Evolutionary conservation across 2,329 filamentous ascomycete species (phyloP).

Genomic region (Aspergillus pseudoterreus): DNA sequence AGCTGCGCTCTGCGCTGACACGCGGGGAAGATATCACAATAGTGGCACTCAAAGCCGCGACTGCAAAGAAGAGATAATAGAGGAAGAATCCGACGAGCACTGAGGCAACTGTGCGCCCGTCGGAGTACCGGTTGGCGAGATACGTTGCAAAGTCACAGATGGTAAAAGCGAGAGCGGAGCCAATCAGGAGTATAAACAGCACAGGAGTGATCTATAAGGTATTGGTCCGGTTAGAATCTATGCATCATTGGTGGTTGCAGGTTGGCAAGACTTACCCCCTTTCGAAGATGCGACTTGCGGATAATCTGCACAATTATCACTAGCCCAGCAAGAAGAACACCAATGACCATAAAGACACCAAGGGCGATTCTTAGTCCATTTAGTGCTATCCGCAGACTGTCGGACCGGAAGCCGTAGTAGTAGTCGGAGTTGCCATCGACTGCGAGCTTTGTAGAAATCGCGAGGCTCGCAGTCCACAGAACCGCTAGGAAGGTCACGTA

Average conservation of each 20-base stretch:
- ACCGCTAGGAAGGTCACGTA: not conserved
- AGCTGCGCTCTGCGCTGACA: not conserved
- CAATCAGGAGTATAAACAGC: not conserved
- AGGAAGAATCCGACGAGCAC: not conserved
- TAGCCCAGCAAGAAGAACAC: not conserved
- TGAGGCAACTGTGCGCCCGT: not conserved
- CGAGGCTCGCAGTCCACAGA: not conserved
- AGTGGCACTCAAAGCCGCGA: not conserved
- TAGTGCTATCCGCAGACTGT: not conserved
- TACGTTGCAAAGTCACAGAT: not conserved
- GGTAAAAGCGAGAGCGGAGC: not conserved
- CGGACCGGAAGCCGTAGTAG: not conserved
- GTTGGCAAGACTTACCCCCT: not conserved
- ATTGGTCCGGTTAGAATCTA: not conserved
- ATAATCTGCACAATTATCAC: not conserved
- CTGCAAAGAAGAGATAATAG: not conserved
- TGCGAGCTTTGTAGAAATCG: not conserved
- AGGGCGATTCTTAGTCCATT: not conserved
- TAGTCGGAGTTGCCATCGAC: not conserved
- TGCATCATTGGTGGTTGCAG: not conserved
- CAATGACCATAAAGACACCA: not conserved
- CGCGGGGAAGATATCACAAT: not conserved
- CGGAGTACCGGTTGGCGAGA: not conserved
- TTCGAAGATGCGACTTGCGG: not conserved
- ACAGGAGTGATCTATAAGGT: not conserved